Conservation (phyloP, 2,329 filamentous ascomycete species). For the Ophiostoma montium region DNA sequence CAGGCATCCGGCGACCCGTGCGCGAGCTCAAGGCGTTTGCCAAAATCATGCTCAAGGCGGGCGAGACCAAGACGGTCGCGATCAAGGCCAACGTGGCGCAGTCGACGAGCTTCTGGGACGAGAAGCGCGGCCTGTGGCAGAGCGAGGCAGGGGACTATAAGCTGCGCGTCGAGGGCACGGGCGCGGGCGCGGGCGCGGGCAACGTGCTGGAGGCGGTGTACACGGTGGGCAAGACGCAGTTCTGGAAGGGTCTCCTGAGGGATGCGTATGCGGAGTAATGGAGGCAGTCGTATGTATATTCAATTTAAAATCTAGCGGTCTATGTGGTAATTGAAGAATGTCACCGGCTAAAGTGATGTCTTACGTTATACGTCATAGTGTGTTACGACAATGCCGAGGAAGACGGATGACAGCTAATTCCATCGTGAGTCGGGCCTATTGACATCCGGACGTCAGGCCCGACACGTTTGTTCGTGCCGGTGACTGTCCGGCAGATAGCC, state of each 20-base stretch:
- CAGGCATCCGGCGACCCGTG: conserved; percentile 32
- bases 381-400: too few species aligned
- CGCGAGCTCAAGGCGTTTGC: conserved; percentile 44
- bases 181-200: conserved; percentile 2
- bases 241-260: conserved; percentile 7
- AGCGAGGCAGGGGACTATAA: conserved; percentile 9
- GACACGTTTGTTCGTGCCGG: too few species aligned
- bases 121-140: conserved; percentile 5
- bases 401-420: too few species aligned
- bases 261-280: not conserved
- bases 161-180: conserved; percentile 4
- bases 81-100: conserved; percentile 4
- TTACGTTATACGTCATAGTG: too few species aligned
- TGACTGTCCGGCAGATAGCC: too few species aligned
- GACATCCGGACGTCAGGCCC: too few species aligned
- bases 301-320: too few species aligned
- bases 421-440: too few species aligned
- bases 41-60: conserved; percentile 26
- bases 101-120: conserved; percentile 11
- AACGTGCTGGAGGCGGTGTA: conserved; percentile 1
- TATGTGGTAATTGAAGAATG: too few species aligned
- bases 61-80: not conserved
- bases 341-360: too few species aligned
- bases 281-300: too few species aligned
- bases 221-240: conserved; percentile 3